phyloP scores from a whole-genome alignment of 2,329 filamentous ascomycete genomes.

The Fusarium nematophilum region DNA sequence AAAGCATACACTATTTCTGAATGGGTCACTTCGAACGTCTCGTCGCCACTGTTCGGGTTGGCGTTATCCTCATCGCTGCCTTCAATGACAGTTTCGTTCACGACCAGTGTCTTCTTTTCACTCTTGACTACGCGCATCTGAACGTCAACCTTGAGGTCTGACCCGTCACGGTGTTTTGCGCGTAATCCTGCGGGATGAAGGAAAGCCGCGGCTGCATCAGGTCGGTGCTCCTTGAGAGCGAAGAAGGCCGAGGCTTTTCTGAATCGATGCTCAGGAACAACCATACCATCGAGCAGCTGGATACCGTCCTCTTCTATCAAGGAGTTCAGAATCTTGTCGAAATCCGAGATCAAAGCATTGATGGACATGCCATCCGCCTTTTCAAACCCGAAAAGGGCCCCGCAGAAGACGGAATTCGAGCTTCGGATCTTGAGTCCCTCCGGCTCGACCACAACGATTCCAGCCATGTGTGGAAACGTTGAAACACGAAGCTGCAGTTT shows the following conservation, averaged over 20 bases:
- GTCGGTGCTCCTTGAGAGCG: constrained; percentile 83
- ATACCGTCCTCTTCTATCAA: constrained; percentile 89
- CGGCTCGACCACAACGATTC: constrained; percentile 92
- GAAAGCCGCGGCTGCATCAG: constrained; percentile 83
- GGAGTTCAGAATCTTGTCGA: constrained; percentile 84
- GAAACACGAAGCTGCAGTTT: constrained; percentile 83
- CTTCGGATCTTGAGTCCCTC: constrained; percentile 83
- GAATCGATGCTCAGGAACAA: constrained; percentile 96
- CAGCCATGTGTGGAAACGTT: constrained; percentile 96
- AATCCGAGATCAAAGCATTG: constrained; percentile 84
- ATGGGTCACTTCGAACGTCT: constrained; percentile 61
- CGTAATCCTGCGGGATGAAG: constrained; percentile 85
- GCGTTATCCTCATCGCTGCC: constrained; percentile 66
- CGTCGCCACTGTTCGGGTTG: constrained; percentile 49
- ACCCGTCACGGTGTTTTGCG: constrained; percentile 89
- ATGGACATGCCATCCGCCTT: constrained; percentile 84
- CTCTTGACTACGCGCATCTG: constrained; percentile 97
- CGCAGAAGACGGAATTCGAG: constrained; percentile 94
- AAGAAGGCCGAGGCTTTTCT: constrained; percentile 87
- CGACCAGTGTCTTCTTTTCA: constrained; percentile 73
- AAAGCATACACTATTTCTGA: constrained; percentile 91
- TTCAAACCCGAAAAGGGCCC: constrained; percentile 89
- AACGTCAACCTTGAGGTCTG: constrained; percentile 91
- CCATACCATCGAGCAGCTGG: constrained; percentile 88
- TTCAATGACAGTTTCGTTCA: constrained; percentile 74